Percentiles rank a stretch among this genome's conserved stretches.
These are phyloP conservation scores for Dendrobium nobile DNA, from an alignment of 106 monocot species.

Conservation along the genomic window DNA sequence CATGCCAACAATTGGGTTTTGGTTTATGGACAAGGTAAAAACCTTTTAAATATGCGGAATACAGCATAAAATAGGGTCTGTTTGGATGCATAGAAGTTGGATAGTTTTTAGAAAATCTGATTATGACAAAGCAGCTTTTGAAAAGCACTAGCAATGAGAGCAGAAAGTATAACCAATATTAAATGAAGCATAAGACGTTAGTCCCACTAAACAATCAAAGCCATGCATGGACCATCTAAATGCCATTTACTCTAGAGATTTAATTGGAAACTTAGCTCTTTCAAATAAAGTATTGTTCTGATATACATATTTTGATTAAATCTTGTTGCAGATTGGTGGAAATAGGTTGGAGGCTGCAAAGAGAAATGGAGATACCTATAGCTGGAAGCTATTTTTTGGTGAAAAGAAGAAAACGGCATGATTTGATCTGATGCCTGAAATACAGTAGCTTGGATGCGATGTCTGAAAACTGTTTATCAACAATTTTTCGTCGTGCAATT, in stretches of 20 bases:
- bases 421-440: conserved; percentile 6
- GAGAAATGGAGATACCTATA: conserved; percentile 47
- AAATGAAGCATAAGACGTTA: neutral
- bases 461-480: no score
- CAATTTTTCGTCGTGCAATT: neutral
- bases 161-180: no score
- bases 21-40: conserved; percentile 89
- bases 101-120: neutral
- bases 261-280: no score
- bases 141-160: no score
- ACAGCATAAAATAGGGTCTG: neutral
- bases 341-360: conserved; percentile 64
- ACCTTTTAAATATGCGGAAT: neutral
- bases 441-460: no score
- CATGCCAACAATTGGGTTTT: conserved; percentile 69
- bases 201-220: neutral
- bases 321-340: conserved; percentile 51
- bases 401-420: conserved; percentile 62
- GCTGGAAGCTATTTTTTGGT: conserved; percentile 65
- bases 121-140: neutral
- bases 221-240: no score
- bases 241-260: no score
- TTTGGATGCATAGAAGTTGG: neutral
- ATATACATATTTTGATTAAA: neutral
- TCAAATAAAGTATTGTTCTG: no score